Evolutionary conservation across 495 filamentous ascomycete genomes (phyloP), one percentile per base, ranked within the genome.

Genomic region (Cetradonia linearis): DNA sequence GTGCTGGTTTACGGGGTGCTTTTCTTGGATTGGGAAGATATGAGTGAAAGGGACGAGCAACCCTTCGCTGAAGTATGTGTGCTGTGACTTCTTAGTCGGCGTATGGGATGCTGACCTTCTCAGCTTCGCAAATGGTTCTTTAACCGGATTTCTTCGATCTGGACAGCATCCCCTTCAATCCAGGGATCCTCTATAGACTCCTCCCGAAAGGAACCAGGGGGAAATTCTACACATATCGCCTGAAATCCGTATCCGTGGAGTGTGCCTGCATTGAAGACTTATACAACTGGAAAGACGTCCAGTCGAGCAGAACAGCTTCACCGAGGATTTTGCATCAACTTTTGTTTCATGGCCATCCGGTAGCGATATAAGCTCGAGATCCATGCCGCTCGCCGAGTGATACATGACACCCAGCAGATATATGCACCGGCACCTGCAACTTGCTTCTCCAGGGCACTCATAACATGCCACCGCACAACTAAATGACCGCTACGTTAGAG

Each of bases 1-100:
- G 79, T 92, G 10, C 31, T 86, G 14, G 69, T 82, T n/a, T 95
- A 91, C 68, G 75, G 81, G 6, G 75, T 91, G 30, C 75, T 95
- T 10, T 91, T 88, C 65, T 82, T 90, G 81, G 85, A 95, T 58
- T 90, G 83, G 84, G 78, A 79, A 60, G 18, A 55, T 0, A 48
- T 40, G 59, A 50, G 14, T 30, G 37, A 28, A 23, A 73, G 77
- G 18, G 76, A 79, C 58, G 75, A 76, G 28, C 77, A 79, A 48
- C 84, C 85, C 2, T 86, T 89, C 69, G 75, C 83, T 58, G 79
- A 48, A 2, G 64, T 66, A 58, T 25, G 62, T 42, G 4, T 55
- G 36, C 13, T 14, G 16, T 1, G 6, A 50, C 7, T 53, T 11
- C 36, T 5, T 13, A 27, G 34, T 46, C 9, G 3, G 16, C 28